Evolutionary conservation across 352 stramenopile genomes (phyloP), one percentile per base, ranked within the genome.

Genomic region (Phytopythium sindhum): DNA sequence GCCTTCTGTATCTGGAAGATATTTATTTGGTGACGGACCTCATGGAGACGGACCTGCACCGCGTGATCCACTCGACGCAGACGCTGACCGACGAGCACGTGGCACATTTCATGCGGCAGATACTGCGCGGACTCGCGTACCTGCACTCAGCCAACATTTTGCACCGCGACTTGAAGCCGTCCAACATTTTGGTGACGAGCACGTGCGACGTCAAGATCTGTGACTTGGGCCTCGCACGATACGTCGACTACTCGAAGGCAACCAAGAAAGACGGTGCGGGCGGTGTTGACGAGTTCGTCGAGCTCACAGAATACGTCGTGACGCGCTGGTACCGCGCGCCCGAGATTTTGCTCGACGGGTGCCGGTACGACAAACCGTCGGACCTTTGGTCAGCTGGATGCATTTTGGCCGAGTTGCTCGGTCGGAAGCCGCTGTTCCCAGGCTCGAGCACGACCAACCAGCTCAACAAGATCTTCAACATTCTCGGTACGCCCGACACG

Each of bases 61-160:
- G 86, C 4, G 88, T 98, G 2, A 97, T 98, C 60, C 92, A 97
- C 61, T 95, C 82, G 21, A 93, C 84, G 2, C 92, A 98, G 69
- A 94, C 84, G 17, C 77, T 97, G 21, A 97, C 89, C 4, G 90
- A 97, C 58, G 89, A 97, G 58, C 92, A 98, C 65, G 84, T 97
- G 15, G 87, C 93, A 24, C 98, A 98, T 66, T 99, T 99, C 71
- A 85, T 99, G 66, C 98, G 98, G 50, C 96, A 99, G 75, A 97
- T 99, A 57, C 70, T 99, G 21, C 87, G 92, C 44, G 96, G 91
- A 2, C 70, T 99, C n/a, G 96, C 97, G 59, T 99, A 98, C 65
- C 87, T 99, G 61, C 97, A 99, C 78, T 98, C 92, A 15, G 95
- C 93, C 11, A 95, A 97, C 58, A 95, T 99, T 0, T 90, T 99